phyloP scores from a whole-genome alignment of 495 filamentous ascomycete genomes.

The Penicillium chermesinum region DNA sequence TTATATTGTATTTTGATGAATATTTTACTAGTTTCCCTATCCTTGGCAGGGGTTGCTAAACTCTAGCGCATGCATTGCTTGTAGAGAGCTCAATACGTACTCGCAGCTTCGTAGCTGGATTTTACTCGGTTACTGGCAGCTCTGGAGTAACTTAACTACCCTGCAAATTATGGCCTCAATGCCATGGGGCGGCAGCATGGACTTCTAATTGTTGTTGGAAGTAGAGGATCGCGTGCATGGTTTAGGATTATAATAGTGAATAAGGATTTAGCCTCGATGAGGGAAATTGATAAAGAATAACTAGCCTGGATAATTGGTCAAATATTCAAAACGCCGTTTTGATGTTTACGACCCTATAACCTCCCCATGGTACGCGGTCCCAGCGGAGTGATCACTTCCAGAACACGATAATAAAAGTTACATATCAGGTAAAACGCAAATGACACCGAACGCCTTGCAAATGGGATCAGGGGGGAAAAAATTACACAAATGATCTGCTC shows the following conservation, averaged over 20 bases:
- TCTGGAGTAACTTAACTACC: too few relatives aligned
- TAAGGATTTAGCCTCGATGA: background rate
- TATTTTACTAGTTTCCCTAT: constrained; percentile 11
- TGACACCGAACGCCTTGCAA: constrained; percentile 21
- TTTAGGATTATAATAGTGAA: too few relatives aligned
- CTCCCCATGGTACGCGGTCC: too few relatives aligned
- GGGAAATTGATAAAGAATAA: too few relatives aligned
- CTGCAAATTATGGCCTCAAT: too few relatives aligned
- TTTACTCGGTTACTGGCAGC: too few relatives aligned
- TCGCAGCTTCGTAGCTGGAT: background rate
- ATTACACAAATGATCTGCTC: constrained; percentile 7
- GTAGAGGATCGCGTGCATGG: too few relatives aligned
- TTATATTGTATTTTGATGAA: constrained; percentile 17
- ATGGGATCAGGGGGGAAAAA: constrained; percentile 8
- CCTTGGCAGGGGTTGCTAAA: background rate
- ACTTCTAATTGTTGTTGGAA: too few relatives aligned
- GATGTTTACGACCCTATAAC: background rate
- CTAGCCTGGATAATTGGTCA: background rate
- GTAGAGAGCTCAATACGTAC: background rate
- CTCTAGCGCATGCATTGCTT: too few relatives aligned
- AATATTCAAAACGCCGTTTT: background rate
- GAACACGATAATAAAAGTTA: background rate
- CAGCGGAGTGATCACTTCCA: too few relatives aligned
- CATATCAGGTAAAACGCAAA: background rate
- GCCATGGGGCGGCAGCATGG: too few relatives aligned